Evolutionary conservation across 371 early-diverging fungal genomes (phyloP).

Genomic region (Saksenaea vasiformis): DNA sequence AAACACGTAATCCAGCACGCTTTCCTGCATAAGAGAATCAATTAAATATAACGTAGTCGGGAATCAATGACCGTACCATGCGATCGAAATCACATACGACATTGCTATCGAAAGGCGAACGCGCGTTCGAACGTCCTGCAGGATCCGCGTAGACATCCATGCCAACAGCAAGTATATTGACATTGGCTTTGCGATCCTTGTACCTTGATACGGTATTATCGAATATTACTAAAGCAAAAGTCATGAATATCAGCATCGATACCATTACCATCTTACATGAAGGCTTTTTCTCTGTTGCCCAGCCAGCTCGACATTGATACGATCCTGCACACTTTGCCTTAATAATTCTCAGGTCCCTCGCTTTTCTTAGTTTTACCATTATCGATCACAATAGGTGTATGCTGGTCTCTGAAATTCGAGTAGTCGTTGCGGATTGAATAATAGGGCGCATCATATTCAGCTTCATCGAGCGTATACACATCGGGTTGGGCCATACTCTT

Average conservation of each 20-base stretch:
- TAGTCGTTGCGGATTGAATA: constrained; percentile 19
- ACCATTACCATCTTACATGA: constrained; percentile 46
- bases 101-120: constrained; percentile 77
- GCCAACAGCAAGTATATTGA: constrained; percentile 69
- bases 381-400: constrained; percentile 66
- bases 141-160: constrained; percentile 75
- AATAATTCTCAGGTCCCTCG: neutral
- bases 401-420: neutral
- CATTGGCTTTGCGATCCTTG: constrained; percentile 71
- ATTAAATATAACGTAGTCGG: constrained; percentile 13
- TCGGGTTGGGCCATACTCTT: constrained; percentile 9
- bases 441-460: constrained; percentile 21
- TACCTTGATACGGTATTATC: constrained; percentile 82
- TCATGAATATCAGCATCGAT: neutral
- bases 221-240: constrained; percentile 63
- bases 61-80: constrained; percentile 46
- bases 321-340: constrained; percentile 55
- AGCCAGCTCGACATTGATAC: constrained; percentile 79
- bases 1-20: constrained; percentile 84
- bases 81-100: constrained; percentile 71
- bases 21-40: constrained; percentile 54
- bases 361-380: constrained; percentile 43
- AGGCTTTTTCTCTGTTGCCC: constrained; percentile 70
- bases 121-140: constrained; percentile 64
- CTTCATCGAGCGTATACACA: constrained; percentile 23